Conservation (phyloP, 352 stramenopile species). For the Hyaloperonospora arabidopsidis region DNA sequence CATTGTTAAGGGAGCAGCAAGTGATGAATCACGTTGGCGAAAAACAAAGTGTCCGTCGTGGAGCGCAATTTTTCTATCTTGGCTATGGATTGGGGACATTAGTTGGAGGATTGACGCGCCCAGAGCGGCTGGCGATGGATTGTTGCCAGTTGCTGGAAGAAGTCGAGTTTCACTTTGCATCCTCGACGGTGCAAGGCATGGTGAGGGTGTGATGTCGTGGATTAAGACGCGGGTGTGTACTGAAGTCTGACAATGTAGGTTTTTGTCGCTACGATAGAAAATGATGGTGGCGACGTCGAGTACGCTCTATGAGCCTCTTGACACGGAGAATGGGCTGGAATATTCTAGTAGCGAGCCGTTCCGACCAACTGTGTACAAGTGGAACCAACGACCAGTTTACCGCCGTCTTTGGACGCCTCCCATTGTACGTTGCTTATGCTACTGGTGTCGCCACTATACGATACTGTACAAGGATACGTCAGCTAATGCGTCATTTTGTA, state of each 20-base stretch:
- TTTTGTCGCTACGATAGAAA: constrained; percentile 40
- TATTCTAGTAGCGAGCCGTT: constrained; percentile 53
- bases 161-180: constrained; percentile 80
- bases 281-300: constrained; percentile 74
- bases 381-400: constrained; percentile 76
- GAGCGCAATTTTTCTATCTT: constrained; percentile 77
- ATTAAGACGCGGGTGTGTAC: not conserved
- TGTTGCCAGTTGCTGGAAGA: constrained; percentile 79
- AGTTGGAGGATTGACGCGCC: constrained; percentile 43
- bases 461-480: not conserved
- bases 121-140: constrained; percentile 57
- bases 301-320: constrained; percentile 51
- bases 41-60: constrained; percentile 47
- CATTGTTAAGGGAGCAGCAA: constrained; percentile 56
- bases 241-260: not conserved
- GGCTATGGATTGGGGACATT: constrained; percentile 59
- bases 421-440: constrained; percentile 37
- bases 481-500: constrained; percentile 5
- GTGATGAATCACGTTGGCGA: constrained; percentile 55
- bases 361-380: constrained; percentile 64
- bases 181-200: constrained; percentile 70
- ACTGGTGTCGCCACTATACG: not conserved
- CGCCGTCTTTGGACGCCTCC: constrained; percentile 60
- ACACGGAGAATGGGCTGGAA: constrained; percentile 29
- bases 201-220: constrained; percentile 17